Evolutionary conservation across 176 grass and related monocot genomes (phyloP).

Genomic region (Avena sativa): DNA sequence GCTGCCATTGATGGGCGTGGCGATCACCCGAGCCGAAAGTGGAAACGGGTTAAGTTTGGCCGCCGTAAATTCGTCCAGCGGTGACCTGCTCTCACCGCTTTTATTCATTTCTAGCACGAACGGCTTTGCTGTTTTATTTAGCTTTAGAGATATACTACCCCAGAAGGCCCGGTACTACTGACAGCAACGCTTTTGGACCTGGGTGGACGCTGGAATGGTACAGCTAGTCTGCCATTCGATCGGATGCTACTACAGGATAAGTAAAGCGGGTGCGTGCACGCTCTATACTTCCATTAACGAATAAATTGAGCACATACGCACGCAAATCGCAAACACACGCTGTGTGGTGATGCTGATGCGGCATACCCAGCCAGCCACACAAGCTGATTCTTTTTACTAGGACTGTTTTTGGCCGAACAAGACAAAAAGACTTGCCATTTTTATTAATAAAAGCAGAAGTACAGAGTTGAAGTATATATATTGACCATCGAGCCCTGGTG

Average conservation of each 20-base stretch:
- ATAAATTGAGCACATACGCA: not conserved
- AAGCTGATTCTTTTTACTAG: not conserved
- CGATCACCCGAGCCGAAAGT: conserved; percentile 13
- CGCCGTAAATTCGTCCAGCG: not conserved
- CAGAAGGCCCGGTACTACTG: not conserved
- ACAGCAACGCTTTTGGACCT: not conserved
- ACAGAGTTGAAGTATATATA: too few relatives aligned
- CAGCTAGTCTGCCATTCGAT: not conserved
- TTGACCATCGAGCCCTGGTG: too few relatives aligned
- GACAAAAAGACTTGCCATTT: too few relatives aligned
- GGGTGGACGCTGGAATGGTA: not conserved
- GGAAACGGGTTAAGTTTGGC: not conserved
- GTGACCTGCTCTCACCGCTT: conserved; percentile 20
- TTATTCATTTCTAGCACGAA: conserved; percentile 14
- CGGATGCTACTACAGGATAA: too few relatives aligned
- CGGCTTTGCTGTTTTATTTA: not conserved
- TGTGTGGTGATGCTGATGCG: not conserved
- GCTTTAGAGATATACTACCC: not conserved
- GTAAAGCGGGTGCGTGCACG: not conserved
- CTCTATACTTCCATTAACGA: not conserved
- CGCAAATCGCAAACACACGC: not conserved
- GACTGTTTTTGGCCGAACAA: not conserved
- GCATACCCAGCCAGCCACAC: not conserved
- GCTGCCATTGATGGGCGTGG: not conserved
- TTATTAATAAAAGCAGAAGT: too few relatives aligned